Percentiles rank a stretch among this genome's conserved stretches.
Conservation (phyloP, 75 land plant genomes). For the Picea sitchensis region DNA sequence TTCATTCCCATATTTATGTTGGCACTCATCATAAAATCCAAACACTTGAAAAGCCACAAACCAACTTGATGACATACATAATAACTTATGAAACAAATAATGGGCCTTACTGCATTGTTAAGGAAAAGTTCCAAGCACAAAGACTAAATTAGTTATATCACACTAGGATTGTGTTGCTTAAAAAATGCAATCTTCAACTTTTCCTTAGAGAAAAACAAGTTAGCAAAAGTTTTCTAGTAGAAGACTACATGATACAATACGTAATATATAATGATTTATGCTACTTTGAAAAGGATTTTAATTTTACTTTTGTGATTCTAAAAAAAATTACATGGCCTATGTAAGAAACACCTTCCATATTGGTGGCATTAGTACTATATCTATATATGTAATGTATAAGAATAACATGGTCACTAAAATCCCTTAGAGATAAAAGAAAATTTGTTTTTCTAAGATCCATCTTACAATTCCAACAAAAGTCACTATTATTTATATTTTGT, state of each 20-base stretch:
- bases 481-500: no score
- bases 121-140: background rate
- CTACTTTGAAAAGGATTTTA: background rate
- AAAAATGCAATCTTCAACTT: background rate
- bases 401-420: no score
- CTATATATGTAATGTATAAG: no score
- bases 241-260: background rate
- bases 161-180: background rate
- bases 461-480: no score
- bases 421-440: no score
- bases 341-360: no score
- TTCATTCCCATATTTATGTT: conserved; percentile 99
- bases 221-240: background rate
- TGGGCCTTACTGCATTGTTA: background rate
- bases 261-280: background rate
- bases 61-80: background rate
- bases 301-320: no score
- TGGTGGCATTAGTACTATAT: no score
- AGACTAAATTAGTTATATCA: background rate
- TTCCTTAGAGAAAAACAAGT: background rate
- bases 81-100: background rate
- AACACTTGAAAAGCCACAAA: conserved; percentile 57
- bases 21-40: conserved; percentile 99
- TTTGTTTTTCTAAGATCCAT: no score
- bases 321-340: no score